Evolutionary conservation across 2,329 filamentous ascomycete genomes (phyloP).

Genomic region (Aspergillus texensis): DNA sequence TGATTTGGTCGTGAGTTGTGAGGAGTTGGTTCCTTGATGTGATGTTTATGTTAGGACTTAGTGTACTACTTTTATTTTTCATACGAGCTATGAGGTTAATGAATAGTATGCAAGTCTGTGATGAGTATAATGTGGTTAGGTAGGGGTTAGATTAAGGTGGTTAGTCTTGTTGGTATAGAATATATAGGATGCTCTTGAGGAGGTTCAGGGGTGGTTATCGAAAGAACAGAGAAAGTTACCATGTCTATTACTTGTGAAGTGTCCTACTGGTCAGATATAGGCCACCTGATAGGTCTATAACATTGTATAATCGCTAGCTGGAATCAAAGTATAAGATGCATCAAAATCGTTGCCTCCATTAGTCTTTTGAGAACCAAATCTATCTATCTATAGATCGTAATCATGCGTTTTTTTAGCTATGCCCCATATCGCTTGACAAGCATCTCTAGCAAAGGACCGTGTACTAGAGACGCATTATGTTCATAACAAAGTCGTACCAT

Average conservation of each 20-base stretch:
- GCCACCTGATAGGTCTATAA: no score
- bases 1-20: neutral
- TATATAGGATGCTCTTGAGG: neutral
- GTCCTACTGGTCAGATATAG: no score
- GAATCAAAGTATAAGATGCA: conserved; percentile 1
- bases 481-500: neutral
- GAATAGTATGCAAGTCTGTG: neutral
- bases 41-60: neutral
- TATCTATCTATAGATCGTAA: conserved; percentile 18
- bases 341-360: conserved; percentile 17
- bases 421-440: neutral
- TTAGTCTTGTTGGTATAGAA: neutral
- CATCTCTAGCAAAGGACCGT: neutral
- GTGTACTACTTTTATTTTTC: neutral
- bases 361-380: conserved; percentile 11
- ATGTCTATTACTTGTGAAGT: no score
- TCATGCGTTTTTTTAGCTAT: conserved; percentile 1
- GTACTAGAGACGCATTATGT: neutral
- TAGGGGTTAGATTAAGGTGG: neutral
- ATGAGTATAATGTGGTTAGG: neutral
- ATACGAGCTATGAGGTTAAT: neutral
- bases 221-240: no score
- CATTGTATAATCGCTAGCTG: neutral
- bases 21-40: neutral
- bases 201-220: neutral